Evolutionary conservation across 2,329 filamentous ascomycete genomes (phyloP), one percentile per base, ranked within the genome.

Genomic region (Xylaria sp.): DNA sequence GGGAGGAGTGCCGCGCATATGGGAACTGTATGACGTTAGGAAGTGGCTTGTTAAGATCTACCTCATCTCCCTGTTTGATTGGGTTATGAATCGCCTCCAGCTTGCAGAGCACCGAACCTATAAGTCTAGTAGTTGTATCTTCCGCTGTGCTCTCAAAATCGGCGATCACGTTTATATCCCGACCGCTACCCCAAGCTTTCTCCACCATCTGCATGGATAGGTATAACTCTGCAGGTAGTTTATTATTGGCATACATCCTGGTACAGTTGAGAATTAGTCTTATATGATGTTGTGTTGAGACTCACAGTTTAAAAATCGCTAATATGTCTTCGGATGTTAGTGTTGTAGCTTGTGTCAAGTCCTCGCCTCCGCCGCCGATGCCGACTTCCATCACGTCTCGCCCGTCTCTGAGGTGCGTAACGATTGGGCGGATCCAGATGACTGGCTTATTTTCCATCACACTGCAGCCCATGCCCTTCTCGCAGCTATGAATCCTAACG

Each of bases 1-100:
- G 95, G 0, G 93, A 97, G 0, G 95, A 97, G 79, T 98, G 95
- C 0, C 95, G 88, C 0, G 95, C 95, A 76, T 94, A 98, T 0
- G 94, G 93, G 72, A 97, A 98, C 0, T 78, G 81, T 2, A 90
- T 87, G 0, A 75, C 75, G 13, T 74, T 81, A 0, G 85, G 81
- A 1, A 87, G 75, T 0, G 42, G 10, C 1, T 53, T 3, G 21
- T 60, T 40, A 0, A 55, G 27, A 6, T 9, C 37, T 6, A 16
- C 18, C 16, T 58, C 54, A 13, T 65, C 57, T 25, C 40, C 12
- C n/a, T 72, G 63, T n/a, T 63, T 65, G 21, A 70, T 68, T 5
- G 68, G 71, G 23, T 69, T 66, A 10, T n/a, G 59, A 48, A 63
- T 68, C 37, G 25, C 44, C 18, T 66, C 70, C 9, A 73, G 60